Conservation (phyloP, 306 rosid genomes). For the Parietaria judaica region DNA sequence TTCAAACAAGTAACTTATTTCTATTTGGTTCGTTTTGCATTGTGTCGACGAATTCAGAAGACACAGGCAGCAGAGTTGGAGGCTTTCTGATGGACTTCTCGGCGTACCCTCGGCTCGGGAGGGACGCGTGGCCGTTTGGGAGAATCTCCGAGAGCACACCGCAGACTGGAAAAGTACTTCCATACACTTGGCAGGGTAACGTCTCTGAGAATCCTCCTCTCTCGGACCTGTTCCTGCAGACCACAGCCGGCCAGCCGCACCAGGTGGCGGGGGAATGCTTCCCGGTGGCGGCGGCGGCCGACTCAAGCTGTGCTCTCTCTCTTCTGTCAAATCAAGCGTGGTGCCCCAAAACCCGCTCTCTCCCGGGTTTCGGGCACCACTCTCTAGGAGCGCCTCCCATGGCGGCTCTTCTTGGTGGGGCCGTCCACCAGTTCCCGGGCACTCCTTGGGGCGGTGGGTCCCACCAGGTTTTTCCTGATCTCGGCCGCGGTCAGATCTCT, state of each 20-base stretch:
- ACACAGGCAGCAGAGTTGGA: constrained; percentile 44
- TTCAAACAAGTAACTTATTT: too few species aligned
- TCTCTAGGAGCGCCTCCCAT: constrained; percentile 37
- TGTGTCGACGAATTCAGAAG: constrained; percentile 24
- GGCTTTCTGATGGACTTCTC: constrained; percentile 72
- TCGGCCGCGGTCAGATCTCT: constrained; percentile 55
- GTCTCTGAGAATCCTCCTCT: constrained; percentile 38
- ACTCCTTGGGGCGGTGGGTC: constrained; percentile 52
- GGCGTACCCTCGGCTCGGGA: constrained; percentile 49
- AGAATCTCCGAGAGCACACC: constrained; percentile 31
- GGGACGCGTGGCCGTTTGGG: constrained; percentile 39
- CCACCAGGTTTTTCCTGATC: constrained; percentile 39
- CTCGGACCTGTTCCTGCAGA: constrained; percentile 49
- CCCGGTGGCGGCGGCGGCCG: constrained; percentile 45
- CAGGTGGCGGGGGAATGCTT: constrained; percentile 59
- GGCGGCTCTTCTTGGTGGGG: constrained; percentile 38
- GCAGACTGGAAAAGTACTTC: constrained; percentile 24
- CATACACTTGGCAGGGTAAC: constrained; percentile 52
- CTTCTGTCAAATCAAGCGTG: constrained; percentile 97
- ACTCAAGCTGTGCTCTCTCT: constrained; percentile 99
- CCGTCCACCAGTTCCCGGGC: constrained; percentile 41
- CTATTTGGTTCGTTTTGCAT: constrained; percentile 7
- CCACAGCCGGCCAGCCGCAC: constrained; percentile 27
- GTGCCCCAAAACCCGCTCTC: constrained; percentile 57
- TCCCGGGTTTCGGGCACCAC: constrained; percentile 41